These are phyloP conservation scores for Penicillium psychrofluorescens DNA, from an alignment of 495 filamentous ascomycete species.

Conservation along the genomic window DNA sequence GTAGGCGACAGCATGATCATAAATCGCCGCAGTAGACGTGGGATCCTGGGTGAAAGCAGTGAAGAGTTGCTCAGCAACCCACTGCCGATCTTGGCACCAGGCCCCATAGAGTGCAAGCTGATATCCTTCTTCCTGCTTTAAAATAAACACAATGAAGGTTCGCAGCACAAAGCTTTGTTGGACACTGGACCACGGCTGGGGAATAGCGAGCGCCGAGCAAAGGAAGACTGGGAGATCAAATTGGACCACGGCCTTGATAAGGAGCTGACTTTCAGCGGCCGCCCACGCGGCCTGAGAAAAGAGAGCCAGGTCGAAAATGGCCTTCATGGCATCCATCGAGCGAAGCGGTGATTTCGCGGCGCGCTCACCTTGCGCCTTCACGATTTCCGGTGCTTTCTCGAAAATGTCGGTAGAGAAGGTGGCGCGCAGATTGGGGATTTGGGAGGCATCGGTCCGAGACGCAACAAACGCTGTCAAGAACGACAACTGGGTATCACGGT, in stretches of 20 bases:
- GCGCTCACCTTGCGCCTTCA: slow-evolving; percentile 62
- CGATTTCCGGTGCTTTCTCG: slow-evolving; percentile 57
- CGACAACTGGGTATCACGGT: slow-evolving; percentile 79
- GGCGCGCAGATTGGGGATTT: slow-evolving; percentile 70
- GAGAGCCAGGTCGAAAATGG: slow-evolving; percentile 70
- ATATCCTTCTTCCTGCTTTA: slow-evolving; percentile 58
- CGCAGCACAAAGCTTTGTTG: slow-evolving; percentile 57
- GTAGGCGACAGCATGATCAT: slow-evolving; percentile 71
- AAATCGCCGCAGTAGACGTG: slow-evolving; percentile 66
- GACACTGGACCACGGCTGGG: slow-evolving; percentile 55
- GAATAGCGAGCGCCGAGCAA: slow-evolving; percentile 64
- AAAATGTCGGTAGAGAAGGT: slow-evolving; percentile 76
- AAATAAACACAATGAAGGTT: slow-evolving; percentile 53
- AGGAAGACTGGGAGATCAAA: slow-evolving; percentile 61
- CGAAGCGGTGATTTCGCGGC: slow-evolving; percentile 82
- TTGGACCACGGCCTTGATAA: slow-evolving; percentile 44
- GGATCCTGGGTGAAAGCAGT: slow-evolving; percentile 73
- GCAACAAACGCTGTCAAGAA: slow-evolving; percentile 78
- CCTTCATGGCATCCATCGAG: slow-evolving; percentile 76
- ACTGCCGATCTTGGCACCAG: slow-evolving; percentile 80
- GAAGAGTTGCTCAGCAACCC: slow-evolving; percentile 71
- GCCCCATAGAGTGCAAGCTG: slow-evolving; percentile 81
- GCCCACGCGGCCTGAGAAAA: slow-evolving; percentile 58
- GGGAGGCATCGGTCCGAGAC: slow-evolving; percentile 70
- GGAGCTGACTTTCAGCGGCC: slow-evolving; percentile 55